These are phyloP conservation scores for Penicillium polonicum DNA, from an alignment of 2,329 filamentous ascomycete species.

Conservation along the genomic window DNA sequence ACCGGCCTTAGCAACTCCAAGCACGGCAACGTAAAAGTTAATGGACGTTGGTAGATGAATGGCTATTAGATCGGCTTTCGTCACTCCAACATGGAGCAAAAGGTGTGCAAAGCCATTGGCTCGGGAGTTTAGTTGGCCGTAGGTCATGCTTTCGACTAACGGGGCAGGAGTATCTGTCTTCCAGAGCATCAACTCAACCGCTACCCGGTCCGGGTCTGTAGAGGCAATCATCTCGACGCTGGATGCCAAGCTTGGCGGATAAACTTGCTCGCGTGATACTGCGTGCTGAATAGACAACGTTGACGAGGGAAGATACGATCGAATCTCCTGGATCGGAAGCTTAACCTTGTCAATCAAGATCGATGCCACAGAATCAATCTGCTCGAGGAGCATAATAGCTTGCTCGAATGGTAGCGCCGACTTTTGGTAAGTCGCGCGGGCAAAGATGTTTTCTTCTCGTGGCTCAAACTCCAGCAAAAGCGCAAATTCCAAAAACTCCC, in stretches of 20 bases:
- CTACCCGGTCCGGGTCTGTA: slow-evolving; percentile 53
- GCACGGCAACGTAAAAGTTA: slow-evolving; percentile 68
- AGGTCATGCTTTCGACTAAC: slow-evolving; percentile 56
- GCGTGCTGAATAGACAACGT: slow-evolving; percentile 54
- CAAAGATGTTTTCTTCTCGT: slow-evolving; percentile 42
- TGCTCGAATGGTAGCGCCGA: slow-evolving; percentile 56
- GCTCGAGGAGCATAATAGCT: slow-evolving; percentile 56
- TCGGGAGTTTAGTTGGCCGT: slow-evolving; percentile 60
- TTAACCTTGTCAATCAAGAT: slow-evolving; percentile 44
- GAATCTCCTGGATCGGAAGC: slow-evolving; percentile 34
- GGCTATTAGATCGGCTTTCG: slow-evolving; percentile 61
- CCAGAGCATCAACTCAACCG: slow-evolving; percentile 64
- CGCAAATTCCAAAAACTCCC: slow-evolving; percentile 73
- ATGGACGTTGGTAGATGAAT: slow-evolving; percentile 76
- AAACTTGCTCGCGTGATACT: slow-evolving; percentile 32
- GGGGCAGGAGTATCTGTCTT: slow-evolving; percentile 27
- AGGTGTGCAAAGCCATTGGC: slow-evolving; percentile 64
- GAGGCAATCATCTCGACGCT: slow-evolving; percentile 57
- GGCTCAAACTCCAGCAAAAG: slow-evolving; percentile 77
- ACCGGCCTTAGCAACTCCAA: slow-evolving; percentile 72
- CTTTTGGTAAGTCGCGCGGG: slow-evolving; percentile 57
- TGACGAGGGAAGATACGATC: slow-evolving; percentile 26
- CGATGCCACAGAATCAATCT: slow-evolving; percentile 58
- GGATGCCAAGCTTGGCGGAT: slow-evolving; percentile 48
- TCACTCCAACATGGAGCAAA: slow-evolving; percentile 51